A percentile compares a stretch with the other conserved stretches of the same genome.
These are phyloP conservation scores for Chimonanthus praecox DNA, from an alignment of 164 flowering plant species.

Conservation along the genomic window DNA sequence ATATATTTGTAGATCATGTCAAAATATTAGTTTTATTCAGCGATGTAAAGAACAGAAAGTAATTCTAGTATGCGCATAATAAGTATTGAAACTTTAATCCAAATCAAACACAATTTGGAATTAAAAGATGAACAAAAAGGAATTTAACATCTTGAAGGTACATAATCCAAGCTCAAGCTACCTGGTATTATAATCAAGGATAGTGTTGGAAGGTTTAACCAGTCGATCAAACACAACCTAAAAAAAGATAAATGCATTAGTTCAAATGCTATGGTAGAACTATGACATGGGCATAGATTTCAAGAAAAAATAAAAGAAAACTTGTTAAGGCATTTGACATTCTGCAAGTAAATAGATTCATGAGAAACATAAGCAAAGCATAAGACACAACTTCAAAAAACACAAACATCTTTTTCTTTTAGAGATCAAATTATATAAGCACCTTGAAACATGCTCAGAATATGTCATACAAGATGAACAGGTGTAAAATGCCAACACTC, in stretches of 20 bases:
- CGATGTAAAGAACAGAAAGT: no score
- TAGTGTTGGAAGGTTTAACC: constrained; percentile 82
- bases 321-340: background rate
- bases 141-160: background rate
- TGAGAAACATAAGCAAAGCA: background rate
- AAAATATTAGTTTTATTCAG: no score
- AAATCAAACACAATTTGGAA: no score
- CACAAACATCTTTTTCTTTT: background rate
- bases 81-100: no score
- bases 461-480: background rate
- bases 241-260: constrained; percentile 3
- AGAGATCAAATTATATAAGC: background rate
- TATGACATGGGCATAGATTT: background rate
- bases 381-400: background rate
- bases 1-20: no score
- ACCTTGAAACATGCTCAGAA: no score
- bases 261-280: background rate
- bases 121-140: no score
- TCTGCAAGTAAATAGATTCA: background rate
- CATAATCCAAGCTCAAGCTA: constrained; percentile 11
- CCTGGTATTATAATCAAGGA: constrained; percentile 94
- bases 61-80: no score
- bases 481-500: background rate
- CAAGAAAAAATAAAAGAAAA: background rate
- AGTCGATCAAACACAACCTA: constrained; percentile 89